Percentiles rank a stretch among this genome's conserved stretches.
Evolutionary conservation across 257 asterid species (phyloP).

Genomic region (Thymus mandschuricus): DNA sequence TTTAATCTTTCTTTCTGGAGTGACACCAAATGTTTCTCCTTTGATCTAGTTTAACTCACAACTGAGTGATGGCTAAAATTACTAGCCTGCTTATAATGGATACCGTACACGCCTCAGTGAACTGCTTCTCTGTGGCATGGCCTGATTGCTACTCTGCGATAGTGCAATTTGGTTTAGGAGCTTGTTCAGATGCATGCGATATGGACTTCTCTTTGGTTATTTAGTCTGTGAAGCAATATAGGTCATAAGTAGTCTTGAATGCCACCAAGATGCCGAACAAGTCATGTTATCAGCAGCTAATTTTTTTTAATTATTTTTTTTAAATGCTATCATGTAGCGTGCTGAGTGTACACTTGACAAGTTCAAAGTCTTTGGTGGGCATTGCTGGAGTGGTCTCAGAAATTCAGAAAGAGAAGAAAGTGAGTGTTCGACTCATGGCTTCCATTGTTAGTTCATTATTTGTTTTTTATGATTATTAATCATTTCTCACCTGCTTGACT

Average conservation of each 20-base stretch:
- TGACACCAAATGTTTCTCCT: not conserved
- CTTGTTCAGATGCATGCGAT: not conserved
- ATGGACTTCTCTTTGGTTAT: not conserved
- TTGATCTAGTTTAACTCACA: slow-evolving; percentile 2
- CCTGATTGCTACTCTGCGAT: slow-evolving; percentile 10
- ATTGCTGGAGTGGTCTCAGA: slow-evolving; percentile 87
- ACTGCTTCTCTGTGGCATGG: not conserved
- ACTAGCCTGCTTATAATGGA: not conserved
- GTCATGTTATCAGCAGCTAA: slow-evolving; percentile 20
- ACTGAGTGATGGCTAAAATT: not conserved
- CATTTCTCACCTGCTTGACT: slow-evolving; percentile 19
- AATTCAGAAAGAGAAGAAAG: slow-evolving; percentile 96
- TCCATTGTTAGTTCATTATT: slow-evolving; percentile 23
- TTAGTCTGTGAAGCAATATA: not conserved
- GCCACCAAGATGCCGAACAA: not conserved
- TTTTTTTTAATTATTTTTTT: not conserved
- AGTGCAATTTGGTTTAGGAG: slow-evolving; percentile 4
- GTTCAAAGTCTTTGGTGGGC: slow-evolving; percentile 98
- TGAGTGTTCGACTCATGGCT: slow-evolving; percentile 21
- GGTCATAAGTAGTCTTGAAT: not conserved
- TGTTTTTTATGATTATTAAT: not conserved
- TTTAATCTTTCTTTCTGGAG: not conserved
- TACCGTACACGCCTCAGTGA: not conserved
- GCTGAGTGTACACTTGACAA: slow-evolving; percentile 84
- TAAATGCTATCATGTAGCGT: slow-evolving; percentile 61